These are phyloP conservation scores for Quercus bicolor DNA, from an alignment of 306 rosid genomes.

Conservation along the genomic window DNA sequence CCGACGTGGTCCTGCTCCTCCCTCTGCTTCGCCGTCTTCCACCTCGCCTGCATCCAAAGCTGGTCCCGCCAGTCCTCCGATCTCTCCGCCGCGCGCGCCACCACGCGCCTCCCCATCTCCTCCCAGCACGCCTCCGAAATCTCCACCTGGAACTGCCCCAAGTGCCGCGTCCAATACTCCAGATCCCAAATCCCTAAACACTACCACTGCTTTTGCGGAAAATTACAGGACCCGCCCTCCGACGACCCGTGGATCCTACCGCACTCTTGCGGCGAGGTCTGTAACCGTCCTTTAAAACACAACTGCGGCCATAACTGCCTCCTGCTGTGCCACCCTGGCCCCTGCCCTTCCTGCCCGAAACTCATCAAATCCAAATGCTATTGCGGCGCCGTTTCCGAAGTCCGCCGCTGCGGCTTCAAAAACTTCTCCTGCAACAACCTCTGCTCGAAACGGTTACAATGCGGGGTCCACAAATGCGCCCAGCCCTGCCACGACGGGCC, in stretches of 20 bases:
- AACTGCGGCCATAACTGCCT: conserved; percentile 78
- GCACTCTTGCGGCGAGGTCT: conserved; percentile 89
- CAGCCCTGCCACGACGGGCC: conserved; percentile 67
- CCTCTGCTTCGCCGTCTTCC: conserved; percentile 87
- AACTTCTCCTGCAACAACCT: conserved; percentile 53
- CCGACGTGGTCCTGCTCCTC: conserved; percentile 94
- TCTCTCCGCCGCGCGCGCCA: conserved; percentile 64
- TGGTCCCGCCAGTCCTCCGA: conserved; percentile 90
- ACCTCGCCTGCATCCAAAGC: conserved; percentile 83
- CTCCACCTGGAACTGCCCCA: conserved; percentile 88
- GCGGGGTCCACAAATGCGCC: conserved; percentile 56
- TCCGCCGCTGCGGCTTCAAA: conserved; percentile 77
- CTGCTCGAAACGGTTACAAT: conserved; percentile 58
- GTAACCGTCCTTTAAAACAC: conserved; percentile 64
- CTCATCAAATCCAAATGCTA: conserved; percentile 68
- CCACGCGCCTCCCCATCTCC: conserved; percentile 69
- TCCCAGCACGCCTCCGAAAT: conserved; percentile 38
- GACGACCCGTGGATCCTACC: conserved; percentile 91
- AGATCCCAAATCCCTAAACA: conserved; percentile 63
- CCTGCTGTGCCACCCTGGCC: conserved; percentile 90
- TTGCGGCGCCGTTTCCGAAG: conserved; percentile 62
- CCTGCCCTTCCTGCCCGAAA: conserved; percentile 90
- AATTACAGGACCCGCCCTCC: conserved; percentile 65
- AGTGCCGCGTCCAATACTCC: conserved; percentile 68
- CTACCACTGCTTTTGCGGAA: conserved; percentile 79